Conservation (phyloP, 2,329 filamentous ascomycete genomes). For the Talaromyces sp. region DNA sequence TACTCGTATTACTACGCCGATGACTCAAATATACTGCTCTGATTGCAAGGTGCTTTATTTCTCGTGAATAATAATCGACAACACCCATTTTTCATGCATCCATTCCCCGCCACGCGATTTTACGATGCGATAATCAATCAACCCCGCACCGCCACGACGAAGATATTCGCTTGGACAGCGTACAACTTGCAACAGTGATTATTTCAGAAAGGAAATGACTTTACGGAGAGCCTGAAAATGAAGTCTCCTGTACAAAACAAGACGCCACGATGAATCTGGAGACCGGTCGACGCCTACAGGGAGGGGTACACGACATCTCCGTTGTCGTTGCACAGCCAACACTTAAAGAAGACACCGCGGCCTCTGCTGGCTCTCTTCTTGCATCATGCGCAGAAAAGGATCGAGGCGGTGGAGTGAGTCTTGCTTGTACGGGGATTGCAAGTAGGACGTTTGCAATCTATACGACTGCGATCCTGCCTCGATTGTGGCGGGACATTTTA, state of each 20-base stretch:
- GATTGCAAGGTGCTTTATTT: background rate
- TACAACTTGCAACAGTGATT: background rate
- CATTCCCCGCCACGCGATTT: background rate
- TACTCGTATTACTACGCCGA: background rate
- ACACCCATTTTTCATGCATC: background rate
- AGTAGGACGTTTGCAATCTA: constrained; percentile 8
- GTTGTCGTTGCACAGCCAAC: background rate
- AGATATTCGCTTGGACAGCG: background rate
- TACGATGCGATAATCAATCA: background rate
- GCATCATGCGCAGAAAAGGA: constrained; percentile 2
- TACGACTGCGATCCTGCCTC: constrained; percentile 6
- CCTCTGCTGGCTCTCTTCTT: background rate
- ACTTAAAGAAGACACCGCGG: background rate
- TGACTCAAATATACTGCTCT: background rate
- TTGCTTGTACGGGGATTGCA: background rate
- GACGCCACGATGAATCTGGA: background rate
- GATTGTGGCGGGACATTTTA: background rate
- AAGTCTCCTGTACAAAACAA: background rate
- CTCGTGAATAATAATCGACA: background rate
- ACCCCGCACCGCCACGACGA: background rate
- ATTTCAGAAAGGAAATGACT: background rate
- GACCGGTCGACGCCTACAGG: background rate
- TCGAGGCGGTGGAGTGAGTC: constrained; percentile 2
- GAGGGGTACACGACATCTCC: background rate
- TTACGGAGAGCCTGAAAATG: background rate